A percentile compares a stretch with the other conserved stretches of the same genome.
These are phyloP conservation scores for Alternaria panax DNA, from an alignment of 2,329 filamentous ascomycete species.

Conservation along the genomic window DNA sequence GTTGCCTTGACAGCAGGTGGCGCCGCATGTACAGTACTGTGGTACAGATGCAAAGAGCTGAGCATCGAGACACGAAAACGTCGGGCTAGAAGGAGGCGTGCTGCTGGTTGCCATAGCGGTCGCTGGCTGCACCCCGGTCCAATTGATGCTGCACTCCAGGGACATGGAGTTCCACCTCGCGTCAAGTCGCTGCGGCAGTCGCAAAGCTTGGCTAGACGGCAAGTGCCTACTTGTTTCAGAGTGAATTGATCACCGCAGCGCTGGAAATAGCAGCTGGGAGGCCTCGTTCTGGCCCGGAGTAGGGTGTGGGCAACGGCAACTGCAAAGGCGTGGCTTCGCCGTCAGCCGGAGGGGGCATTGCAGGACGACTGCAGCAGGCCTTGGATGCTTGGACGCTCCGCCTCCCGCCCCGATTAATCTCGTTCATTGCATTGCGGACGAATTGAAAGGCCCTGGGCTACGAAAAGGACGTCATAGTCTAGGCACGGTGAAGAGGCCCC, in stretches of 20 bases:
- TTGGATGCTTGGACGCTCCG: background rate
- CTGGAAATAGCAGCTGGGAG: slow-evolving; percentile 5
- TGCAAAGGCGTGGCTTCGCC: background rate
- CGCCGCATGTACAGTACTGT: background rate
- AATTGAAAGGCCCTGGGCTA: background rate
- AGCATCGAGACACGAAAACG: background rate
- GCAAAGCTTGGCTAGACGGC: slow-evolving; percentile 12
- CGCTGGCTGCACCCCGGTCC: background rate
- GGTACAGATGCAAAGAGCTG: background rate
- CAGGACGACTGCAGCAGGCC: background rate
- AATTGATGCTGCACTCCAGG: background rate
- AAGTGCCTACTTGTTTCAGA: slow-evolving; percentile 10
- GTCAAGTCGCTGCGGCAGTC: background rate
- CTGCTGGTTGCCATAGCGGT: slow-evolving; percentile 1
- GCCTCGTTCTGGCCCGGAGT: background rate
- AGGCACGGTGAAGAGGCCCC: background rate
- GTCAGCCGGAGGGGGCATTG: background rate
- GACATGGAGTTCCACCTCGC: background rate
- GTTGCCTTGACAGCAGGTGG: slow-evolving; percentile 17
- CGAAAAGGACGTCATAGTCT: slow-evolving; percentile 6
- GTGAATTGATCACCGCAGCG: background rate
- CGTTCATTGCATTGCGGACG: background rate
- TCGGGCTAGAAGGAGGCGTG: slow-evolving; percentile 1
- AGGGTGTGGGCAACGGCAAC: background rate
- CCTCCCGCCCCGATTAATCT: background rate